Base-by-base conservation (phyloP, 257 asterid genomes). In the Coffea canephora region DNA sequence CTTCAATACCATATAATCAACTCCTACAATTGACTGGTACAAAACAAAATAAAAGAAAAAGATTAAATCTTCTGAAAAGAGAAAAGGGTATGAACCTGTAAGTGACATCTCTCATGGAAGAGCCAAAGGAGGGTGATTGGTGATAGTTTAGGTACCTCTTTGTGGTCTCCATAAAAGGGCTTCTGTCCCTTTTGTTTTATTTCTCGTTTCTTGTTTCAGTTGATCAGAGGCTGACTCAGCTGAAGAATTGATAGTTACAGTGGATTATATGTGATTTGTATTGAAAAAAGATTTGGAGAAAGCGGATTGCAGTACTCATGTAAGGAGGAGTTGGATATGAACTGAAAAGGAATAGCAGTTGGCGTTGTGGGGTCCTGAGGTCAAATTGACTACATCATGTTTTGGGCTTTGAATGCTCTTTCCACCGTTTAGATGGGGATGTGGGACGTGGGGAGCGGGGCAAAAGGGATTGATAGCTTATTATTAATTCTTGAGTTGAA, bases 61-160 rank as follows among this genome's bases (percentile, higher is more conserved):
- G 34, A 77, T 21, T 11, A 8, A 65, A 76, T 39, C 10, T 8
- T 4, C 46, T 43, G 52, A 16, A 66, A 57, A 15, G 34, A 9
- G 54, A 9, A 41, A 36, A 75, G 80, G 31, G 52, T 21, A 54
- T 65, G 68, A 75, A 67, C 80, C 80, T 77, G 80, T 67, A 77
- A 50, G 80, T 48, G 65, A 77, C 80, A 36, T 77, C 80, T 67
- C 80, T 69, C 74, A 77, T 67, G 8, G 80, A 77, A 48, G 80
- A 61, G 55, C 75, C 73, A 36, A 69, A 67, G 52, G 80, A 77
- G 34, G 75, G 80, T 1, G 74, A 77, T 50, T 66, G 80, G 5
- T 66, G 80, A 54, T 68, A 77, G 54, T 48, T 36, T 49, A 77
- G 15, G 66, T 50, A 46, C 2, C 67, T 68, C 27, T 46, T 77